Evolutionary conservation across 768 basidiomycete genomes (phyloP).

Genomic region (Macrocybe gigantea): DNA sequence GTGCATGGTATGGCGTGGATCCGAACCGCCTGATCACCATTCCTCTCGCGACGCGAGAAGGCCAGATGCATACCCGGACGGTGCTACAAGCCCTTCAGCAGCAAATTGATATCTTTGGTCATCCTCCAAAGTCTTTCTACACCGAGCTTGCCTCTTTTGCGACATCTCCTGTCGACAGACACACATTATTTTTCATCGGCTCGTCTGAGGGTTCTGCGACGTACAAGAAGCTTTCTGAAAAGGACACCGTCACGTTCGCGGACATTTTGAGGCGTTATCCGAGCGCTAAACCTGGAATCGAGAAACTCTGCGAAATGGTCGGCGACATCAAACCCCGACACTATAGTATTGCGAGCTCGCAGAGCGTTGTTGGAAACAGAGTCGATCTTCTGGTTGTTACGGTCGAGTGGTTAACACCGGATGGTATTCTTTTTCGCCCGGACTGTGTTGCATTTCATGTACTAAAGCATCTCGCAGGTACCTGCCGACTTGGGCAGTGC

Average conservation of each 20-base stretch:
- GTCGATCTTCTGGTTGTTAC: conserved; percentile 95
- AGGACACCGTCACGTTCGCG: conserved; percentile 91
- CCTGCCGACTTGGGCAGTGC: conserved; percentile 85
- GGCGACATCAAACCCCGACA: conserved; percentile 97
- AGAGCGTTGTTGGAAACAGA: conserved; percentile 90
- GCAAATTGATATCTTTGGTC: conserved; percentile 93
- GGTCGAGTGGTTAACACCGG: conserved; percentile 87
- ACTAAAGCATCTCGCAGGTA: conserved; percentile 37
- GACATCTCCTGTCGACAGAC: conserved; percentile 58
- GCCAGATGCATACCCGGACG: conserved; percentile 85
- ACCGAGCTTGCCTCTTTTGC: conserved; percentile 79
- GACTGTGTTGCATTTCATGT: not conserved
- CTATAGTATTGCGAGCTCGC: conserved; percentile 96
- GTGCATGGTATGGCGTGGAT: conserved; percentile 86
- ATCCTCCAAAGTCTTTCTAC: conserved; percentile 95
- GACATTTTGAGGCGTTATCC: conserved; percentile 75
- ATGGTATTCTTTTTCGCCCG: conserved; percentile 45
- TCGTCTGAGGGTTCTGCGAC: conserved; percentile 86
- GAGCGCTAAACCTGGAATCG: conserved; percentile 78
- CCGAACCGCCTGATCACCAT: conserved; percentile 77
- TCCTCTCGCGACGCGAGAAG: conserved; percentile 60
- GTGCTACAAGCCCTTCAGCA: conserved; percentile 93
- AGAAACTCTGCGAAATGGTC: conserved; percentile 80
- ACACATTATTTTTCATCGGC: conserved; percentile 87
- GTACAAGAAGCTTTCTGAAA: conserved; percentile 94